These are phyloP conservation scores for Ceratorhiza oryzae-sativae DNA, from an alignment of 1,284 basidiomycete genomes.

Conservation along the genomic window DNA sequence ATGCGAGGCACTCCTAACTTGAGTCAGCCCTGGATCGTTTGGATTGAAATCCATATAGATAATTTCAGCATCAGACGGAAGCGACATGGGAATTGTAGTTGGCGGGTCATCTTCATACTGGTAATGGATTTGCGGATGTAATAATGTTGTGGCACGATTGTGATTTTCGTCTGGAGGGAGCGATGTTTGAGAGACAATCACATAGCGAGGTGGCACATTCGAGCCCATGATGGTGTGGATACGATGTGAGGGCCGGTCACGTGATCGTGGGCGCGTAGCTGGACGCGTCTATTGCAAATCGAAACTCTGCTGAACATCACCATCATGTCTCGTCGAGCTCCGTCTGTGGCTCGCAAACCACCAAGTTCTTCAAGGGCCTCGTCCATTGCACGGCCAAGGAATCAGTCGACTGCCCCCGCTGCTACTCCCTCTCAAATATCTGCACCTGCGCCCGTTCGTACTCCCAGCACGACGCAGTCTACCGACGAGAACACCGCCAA, in stretches of 20 bases:
- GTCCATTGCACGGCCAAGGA: not conserved
- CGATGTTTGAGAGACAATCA: constrained; percentile 14
- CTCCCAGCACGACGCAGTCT: constrained; percentile 1
- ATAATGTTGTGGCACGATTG: constrained; percentile 51
- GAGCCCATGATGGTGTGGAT: not conserved
- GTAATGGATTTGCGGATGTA: constrained; percentile 79
- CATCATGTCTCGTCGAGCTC: constrained; percentile 30
- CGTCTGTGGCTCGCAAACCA: constrained; percentile 20
- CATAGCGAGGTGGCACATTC: constrained; percentile 10
- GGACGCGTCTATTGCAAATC: not conserved
- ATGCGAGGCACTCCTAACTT: constrained; percentile 14
- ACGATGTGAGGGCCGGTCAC: not conserved
- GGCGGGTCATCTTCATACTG: constrained; percentile 80
- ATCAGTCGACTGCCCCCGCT: not conserved
- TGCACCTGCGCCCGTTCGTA: constrained; percentile 3
- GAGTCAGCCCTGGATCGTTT: constrained; percentile 52
- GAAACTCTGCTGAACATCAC: constrained; percentile 9
- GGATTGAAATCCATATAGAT: constrained; percentile 72
- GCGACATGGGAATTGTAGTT: constrained; percentile 62
- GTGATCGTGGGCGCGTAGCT: not conserved
- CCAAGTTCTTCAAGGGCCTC: not conserved
- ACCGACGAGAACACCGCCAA: constrained; percentile 56
- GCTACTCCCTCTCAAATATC: not conserved
- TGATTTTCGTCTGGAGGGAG: not conserved
- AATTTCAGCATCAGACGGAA: constrained; percentile 63